Base-by-base conservation (phyloP, 2,329 filamentous ascomycete species). In the Exserohilum turcica region DNA sequence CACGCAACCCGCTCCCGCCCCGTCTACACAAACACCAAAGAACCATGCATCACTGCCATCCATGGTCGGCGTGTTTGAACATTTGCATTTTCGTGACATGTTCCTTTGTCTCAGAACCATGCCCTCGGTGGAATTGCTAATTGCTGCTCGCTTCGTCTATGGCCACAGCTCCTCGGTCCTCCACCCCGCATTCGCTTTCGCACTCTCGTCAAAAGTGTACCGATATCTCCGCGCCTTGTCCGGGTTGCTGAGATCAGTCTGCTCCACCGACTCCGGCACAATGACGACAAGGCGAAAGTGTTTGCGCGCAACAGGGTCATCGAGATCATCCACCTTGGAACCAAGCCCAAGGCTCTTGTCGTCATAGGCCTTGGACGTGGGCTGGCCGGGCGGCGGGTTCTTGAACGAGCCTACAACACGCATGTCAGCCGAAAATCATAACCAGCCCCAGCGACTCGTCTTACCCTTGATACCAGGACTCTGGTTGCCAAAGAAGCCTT, bases 201-300 rank as follows among this genome's bases (percentile, higher is more conserved):
- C 71, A 16, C 76, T 74, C 59, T 75, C 74, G 5, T 82, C 78
- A 62, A 85, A 83, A 21, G 80, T 86, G 76, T 92, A 93, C 54
- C 84, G 77, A 79, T 86, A 89, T 65, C 92, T 80, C 59, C 82
- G 79, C 10, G 81, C 80, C 56, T 83, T 83, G 40, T 82, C 81
- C 0, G 87, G 84, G 67, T 91, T 83, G 51, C 83, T 86, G 47
- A 95, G 74, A 70, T 94, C 89, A 13, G 89, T 79, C 65, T 82
- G 80, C 71, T 96, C 92, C 16, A 95, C 86, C 71, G 89, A 85
- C 7, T 89, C 84, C 0, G 96, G 87, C 43, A 87, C 85, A 71
- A 99, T 94, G 68, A 94, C 86, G 3, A 96, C 90, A 0, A 96
- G 90, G 47, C 93, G 80, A 70, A 96, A 96, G 72, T 95, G 90